Percentiles rank a stretch among this genome's conserved stretches.
Conservation (phyloP, 2,329 filamentous ascomycete genomes). For the Xylaria sp. region DNA sequence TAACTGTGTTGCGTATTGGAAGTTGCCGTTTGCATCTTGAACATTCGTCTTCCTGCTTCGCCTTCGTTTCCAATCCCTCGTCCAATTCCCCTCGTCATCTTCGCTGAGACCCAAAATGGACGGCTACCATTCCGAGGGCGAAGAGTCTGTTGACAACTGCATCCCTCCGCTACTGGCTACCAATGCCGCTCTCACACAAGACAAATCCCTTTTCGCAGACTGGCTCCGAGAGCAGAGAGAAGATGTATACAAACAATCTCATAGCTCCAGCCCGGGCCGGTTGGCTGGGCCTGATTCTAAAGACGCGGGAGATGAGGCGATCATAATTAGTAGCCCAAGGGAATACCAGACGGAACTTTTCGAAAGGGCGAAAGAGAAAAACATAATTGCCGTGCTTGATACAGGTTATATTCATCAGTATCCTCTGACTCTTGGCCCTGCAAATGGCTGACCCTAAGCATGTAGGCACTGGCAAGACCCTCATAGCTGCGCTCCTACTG, state of each 20-base stretch:
- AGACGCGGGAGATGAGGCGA: constrained; percentile 57
- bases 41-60: background rate
- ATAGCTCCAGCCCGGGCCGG: background rate
- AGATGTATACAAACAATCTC: constrained; percentile 12
- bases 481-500: constrained; percentile 91
- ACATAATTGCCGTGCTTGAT: constrained; percentile 92
- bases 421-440: background rate
- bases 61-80: background rate
- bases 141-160: constrained; percentile 18
- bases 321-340: constrained; percentile 82
- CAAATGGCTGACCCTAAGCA: constrained; percentile 27
- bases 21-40: background rate
- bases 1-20: background rate
- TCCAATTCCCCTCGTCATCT: background rate
- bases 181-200: constrained; percentile 5
- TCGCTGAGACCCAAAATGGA: constrained; percentile 22
- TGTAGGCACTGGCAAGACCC: constrained; percentile 87
- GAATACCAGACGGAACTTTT: constrained; percentile 95
- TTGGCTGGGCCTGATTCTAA: constrained; percentile 38
- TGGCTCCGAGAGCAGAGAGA: constrained; percentile 35
- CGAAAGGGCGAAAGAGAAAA: constrained; percentile 83
- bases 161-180: background rate
- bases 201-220: constrained; percentile 30
- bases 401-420: constrained; percentile 66
- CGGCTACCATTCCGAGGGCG: constrained; percentile 24